A percentile compares a stretch with the other conserved stretches of the same genome.
These are phyloP conservation scores for Epithele typhae DNA, from an alignment of 768 basidiomycete species.

Conservation along the genomic window DNA sequence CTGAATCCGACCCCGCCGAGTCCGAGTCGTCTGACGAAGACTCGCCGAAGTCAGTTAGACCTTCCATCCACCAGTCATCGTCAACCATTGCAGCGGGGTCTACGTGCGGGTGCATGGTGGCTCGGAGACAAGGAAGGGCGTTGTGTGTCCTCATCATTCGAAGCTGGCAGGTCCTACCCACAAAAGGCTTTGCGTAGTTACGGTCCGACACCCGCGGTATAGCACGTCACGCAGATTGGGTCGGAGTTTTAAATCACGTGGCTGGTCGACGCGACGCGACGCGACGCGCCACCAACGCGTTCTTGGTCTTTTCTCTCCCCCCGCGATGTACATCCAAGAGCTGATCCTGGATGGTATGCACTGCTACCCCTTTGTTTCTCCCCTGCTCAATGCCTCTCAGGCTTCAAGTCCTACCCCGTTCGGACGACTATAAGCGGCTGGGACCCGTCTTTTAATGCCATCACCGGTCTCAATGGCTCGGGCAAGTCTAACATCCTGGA, in stretches of 20 bases:
- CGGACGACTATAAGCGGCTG: conserved; percentile 95
- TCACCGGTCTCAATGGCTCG: conserved; percentile 92
- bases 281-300: conserved; percentile 16
- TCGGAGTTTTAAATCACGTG: conserved; percentile 1
- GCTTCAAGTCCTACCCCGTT: conserved; percentile 98
- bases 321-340: conserved; percentile 87
- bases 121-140: too few relatives aligned
- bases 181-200: too few relatives aligned
- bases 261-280: conserved; percentile 5
- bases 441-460: conserved; percentile 98
- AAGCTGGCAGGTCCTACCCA: too few relatives aligned
- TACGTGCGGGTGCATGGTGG: too few relatives aligned
- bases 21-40: too few relatives aligned
- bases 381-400: conserved; percentile 33
- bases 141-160: too few relatives aligned
- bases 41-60: too few relatives aligned
- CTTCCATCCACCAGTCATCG: too few relatives aligned
- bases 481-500: conserved; percentile 99
- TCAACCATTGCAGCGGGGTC: too few relatives aligned
- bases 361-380: background rate
- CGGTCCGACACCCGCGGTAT: too few relatives aligned
- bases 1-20: too few relatives aligned
- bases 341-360: conserved; percentile 82
- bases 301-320: background rate
- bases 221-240: conserved; percentile 4